phyloP scores from a whole-genome alignment of 306 rosid genomes.

The Oxytropis ochrocephala region DNA sequence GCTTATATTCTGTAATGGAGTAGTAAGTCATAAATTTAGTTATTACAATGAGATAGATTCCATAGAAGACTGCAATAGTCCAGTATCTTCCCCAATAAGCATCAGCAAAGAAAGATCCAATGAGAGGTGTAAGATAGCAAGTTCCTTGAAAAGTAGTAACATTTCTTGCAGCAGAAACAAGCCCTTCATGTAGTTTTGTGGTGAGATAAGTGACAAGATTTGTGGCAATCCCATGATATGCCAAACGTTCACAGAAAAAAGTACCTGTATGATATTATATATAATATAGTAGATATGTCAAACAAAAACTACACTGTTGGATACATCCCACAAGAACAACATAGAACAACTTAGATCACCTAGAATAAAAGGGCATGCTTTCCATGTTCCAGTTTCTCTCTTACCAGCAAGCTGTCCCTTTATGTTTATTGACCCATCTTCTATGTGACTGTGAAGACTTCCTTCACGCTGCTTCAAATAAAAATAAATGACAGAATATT shows the following conservation, averaged over 20 bases:
- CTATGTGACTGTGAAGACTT: constrained; percentile 27
- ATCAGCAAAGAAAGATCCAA: constrained; percentile 88
- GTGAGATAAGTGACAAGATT: constrained; percentile 83
- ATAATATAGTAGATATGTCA: neutral
- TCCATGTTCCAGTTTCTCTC: constrained; percentile 52
- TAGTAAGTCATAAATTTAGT: neutral
- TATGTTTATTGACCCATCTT: constrained; percentile 49
- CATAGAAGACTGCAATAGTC: constrained; percentile 66
- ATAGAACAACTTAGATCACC: constrained; percentile 29
- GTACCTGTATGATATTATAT: constrained; percentile 40
- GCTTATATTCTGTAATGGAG: too few relatives aligned
- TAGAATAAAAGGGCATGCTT: constrained; percentile 53
- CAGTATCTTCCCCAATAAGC: constrained; percentile 95
- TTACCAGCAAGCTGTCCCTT: constrained; percentile 41
- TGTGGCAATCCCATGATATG: constrained; percentile 78
- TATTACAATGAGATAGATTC: constrained; percentile 60
- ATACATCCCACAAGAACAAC: neutral
- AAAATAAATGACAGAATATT: neutral
- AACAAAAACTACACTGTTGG: neutral
- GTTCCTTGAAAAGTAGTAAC: constrained; percentile 88
- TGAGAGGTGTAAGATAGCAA: constrained; percentile 81
- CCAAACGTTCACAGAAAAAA: constrained; percentile 78
- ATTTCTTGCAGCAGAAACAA: constrained; percentile 71
- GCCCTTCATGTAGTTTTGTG: constrained; percentile 57
- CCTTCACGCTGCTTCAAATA: constrained; percentile 31